These are phyloP conservation scores for Brettanomyces bruxellensis DNA, from an alignment of 805 yeast species.

Conservation along the genomic window DNA sequence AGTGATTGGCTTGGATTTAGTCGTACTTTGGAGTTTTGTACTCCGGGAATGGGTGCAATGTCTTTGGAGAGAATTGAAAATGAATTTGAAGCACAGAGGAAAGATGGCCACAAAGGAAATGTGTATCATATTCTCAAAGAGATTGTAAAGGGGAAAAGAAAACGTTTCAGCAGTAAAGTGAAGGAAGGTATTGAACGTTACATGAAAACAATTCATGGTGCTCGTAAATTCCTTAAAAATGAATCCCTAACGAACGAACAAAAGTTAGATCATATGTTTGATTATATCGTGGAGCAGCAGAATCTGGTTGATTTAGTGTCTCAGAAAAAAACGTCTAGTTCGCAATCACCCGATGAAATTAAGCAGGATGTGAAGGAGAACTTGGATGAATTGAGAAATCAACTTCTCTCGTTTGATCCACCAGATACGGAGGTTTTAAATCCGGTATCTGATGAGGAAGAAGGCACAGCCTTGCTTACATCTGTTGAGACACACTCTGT, in stretches of 20 bases:
- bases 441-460: constrained; percentile 7
- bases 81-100: constrained; percentile 3
- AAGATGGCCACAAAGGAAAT: constrained; percentile 4
- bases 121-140: constrained; percentile 7
- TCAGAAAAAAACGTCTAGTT: not conserved
- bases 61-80: constrained; percentile 22
- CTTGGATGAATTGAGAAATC: constrained; percentile 20
- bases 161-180: constrained; percentile 12
- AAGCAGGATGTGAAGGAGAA: constrained; percentile 16
- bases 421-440: constrained; percentile 13
- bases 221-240: constrained; percentile 8
- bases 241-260: constrained; percentile 1
- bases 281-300: constrained; percentile 12
- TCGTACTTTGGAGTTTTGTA: constrained; percentile 50
- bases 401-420: constrained; percentile 18
- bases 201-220: constrained; percentile 19
- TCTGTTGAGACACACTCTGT: constrained; percentile 4
- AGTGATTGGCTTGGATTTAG: constrained; percentile 52
- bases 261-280: constrained; percentile 13
- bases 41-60: constrained; percentile 59
- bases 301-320: constrained; percentile 8
- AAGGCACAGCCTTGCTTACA: not conserved
- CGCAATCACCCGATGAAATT: constrained; percentile 12
- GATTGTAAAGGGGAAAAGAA: constrained; percentile 7
- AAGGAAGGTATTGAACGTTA: constrained; percentile 20